Conservation (phyloP, 108 stramenopile genomes). For the Pseudonitzschia pungens region DNA sequence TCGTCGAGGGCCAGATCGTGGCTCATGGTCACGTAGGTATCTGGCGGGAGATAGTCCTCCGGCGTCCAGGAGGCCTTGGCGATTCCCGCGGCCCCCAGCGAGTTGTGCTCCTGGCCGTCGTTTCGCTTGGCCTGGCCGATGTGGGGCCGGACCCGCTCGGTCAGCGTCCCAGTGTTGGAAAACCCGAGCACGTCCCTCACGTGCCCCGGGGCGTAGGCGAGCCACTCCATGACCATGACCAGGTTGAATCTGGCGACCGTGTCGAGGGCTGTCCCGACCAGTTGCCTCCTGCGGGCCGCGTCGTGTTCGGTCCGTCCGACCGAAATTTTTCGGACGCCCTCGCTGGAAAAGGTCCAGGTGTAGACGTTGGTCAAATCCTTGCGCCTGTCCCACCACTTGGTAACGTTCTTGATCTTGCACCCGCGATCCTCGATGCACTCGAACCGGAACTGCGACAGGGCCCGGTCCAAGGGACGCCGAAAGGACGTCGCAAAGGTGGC, state of each 20-base stretch:
- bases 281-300: conserved; percentile 33
- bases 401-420: conserved; percentile 62
- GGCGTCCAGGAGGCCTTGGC: conserved; percentile 73
- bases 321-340: conserved; percentile 29
- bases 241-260: conserved; percentile 69
- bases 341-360: conserved; percentile 67
- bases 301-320: conserved; percentile 19
- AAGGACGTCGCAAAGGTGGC: conserved; percentile 82
- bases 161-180: conserved; percentile 56
- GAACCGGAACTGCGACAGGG: conserved; percentile 83
- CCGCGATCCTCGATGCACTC: conserved; percentile 84
- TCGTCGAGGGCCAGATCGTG: conserved; percentile 80
- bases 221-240: conserved; percentile 79
- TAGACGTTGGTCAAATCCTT: conserved; percentile 76
- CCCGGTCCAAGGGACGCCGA: conserved; percentile 74
- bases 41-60: conserved; percentile 57
- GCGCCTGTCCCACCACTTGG: conserved; percentile 66
- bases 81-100: conserved; percentile 68
- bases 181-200: conserved; percentile 70
- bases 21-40: conserved; percentile 69
- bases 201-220: conserved; percentile 67
- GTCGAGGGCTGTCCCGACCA: conserved; percentile 62
- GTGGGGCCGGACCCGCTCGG: conserved; percentile 72
- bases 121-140: conserved; percentile 64
- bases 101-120: conserved; percentile 76